Evolutionary conservation across 1,284 basidiomycete genomes (phyloP).

Genomic region (Microstroma glucosiphilum): DNA sequence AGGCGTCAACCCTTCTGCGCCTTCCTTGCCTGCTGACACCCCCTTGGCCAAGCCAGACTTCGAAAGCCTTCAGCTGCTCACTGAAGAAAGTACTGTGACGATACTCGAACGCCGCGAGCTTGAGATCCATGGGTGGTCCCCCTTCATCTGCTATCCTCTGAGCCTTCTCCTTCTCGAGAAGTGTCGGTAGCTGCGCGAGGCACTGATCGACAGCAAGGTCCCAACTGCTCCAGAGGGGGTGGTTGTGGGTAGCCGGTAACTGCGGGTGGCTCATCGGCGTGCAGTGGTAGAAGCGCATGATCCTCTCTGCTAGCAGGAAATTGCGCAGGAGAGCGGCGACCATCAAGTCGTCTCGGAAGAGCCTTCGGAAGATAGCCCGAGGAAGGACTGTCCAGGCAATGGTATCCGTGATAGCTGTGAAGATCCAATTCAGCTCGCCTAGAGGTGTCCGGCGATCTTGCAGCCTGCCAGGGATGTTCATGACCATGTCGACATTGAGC

Average conservation of each 20-base stretch:
- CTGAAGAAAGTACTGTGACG: conserved; percentile 89
- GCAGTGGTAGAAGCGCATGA: conserved; percentile 98
- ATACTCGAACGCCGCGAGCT: conserved; percentile 58
- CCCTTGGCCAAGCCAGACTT: conserved; percentile 74
- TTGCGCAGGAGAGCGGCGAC: conserved; percentile 95
- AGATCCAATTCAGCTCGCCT: conserved; percentile 98
- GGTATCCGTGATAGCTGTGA: conserved; percentile 96
- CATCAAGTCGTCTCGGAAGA: conserved; percentile 91
- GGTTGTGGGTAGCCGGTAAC: conserved; percentile 87
- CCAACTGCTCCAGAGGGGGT: conserved; percentile 94
- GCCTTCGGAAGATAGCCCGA: conserved; percentile 80
- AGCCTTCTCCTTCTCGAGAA: conserved; percentile 65
- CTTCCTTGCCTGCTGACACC: conserved; percentile 51
- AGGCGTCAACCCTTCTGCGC: conserved; percentile 54
- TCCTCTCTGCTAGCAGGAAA: conserved; percentile 89
- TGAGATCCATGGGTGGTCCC: conserved; percentile 48
- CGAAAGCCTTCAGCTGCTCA: conserved; percentile 93
- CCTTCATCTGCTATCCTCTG: conserved; percentile 51
- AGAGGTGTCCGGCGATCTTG: conserved; percentile 92
- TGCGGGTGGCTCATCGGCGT: conserved; percentile 89
- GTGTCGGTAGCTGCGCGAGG: conserved; percentile 79
- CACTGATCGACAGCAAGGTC: conserved; percentile 96
- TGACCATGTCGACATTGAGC: conserved; percentile 74
- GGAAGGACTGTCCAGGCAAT: conserved; percentile 98
- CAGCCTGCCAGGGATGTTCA: conserved; percentile 90